Evolutionary conservation across 176 grass and related monocot genomes (phyloP).

Genomic region (Secale cereale): DNA sequence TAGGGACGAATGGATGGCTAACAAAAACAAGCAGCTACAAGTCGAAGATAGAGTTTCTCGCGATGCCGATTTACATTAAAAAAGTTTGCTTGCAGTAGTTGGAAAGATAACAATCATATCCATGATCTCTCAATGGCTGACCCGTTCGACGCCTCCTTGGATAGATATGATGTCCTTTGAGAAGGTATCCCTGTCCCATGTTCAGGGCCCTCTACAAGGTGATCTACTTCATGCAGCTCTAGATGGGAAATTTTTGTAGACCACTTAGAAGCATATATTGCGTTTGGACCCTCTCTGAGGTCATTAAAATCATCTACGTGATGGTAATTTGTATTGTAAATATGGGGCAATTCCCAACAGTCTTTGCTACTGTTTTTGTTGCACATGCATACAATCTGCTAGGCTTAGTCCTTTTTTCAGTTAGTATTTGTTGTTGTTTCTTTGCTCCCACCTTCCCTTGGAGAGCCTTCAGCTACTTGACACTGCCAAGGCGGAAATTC

Average conservation of each 20-base stretch:
- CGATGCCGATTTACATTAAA: not conserved
- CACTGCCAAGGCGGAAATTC: no score
- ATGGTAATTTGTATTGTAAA: not conserved
- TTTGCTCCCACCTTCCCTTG: not conserved
- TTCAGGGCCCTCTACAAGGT: not conserved
- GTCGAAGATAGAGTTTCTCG: not conserved
- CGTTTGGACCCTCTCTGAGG: no score
- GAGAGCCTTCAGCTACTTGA: no score
- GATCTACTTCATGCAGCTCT: no score
- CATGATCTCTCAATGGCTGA: not conserved
- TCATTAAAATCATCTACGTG: not conserved
- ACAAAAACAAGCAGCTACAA: not conserved
- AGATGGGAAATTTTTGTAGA: no score
- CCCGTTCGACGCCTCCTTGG: not conserved
- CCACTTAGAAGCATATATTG: no score
- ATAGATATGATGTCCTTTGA: not conserved
- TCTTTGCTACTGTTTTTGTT: not conserved
- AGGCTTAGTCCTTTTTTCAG: not conserved
- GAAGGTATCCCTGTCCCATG: not conserved
- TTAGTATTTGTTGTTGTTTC: not conserved
- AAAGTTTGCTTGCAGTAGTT: not conserved
- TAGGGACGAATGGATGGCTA: not conserved
- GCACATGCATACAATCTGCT: not conserved
- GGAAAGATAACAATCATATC: not conserved
- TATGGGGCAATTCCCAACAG: not conserved